phyloP scores from a whole-genome alignment of 2,329 filamentous ascomycete genomes.

The Dothistroma septosporum region DNA sequence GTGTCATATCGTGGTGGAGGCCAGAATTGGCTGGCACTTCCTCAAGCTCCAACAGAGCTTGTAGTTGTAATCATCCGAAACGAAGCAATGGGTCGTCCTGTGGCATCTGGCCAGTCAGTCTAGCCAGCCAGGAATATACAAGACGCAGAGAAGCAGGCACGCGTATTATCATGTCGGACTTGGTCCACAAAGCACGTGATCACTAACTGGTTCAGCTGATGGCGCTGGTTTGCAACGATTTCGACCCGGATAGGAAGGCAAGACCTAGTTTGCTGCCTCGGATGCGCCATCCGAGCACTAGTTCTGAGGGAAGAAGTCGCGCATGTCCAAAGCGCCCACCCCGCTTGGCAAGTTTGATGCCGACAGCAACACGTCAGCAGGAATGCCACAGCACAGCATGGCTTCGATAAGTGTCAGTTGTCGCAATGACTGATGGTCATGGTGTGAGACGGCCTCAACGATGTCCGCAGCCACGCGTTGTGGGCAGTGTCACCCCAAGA shows the following conservation, averaged over 20 bases:
- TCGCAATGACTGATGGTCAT: not conserved
- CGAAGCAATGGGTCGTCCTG: too few relatives aligned
- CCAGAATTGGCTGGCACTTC: too few relatives aligned
- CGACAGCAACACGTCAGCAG: not conserved
- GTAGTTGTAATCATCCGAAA: too few relatives aligned
- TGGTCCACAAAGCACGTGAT: not conserved
- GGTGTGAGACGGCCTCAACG: not conserved
- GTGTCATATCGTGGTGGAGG: too few relatives aligned
- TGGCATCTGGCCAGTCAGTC: too few relatives aligned
- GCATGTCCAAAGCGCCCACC: not conserved
- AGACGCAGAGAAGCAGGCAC: too few relatives aligned
- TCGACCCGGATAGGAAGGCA: constrained; percentile 3
- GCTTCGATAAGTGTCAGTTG: not conserved
- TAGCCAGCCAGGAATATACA: too few relatives aligned
- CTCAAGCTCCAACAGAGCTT: too few relatives aligned
- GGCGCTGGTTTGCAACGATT: not conserved
- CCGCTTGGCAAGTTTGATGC: not conserved
- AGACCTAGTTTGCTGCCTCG: not conserved
- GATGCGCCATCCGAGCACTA: not conserved
- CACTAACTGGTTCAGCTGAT: not conserved
- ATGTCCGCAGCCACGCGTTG: not conserved
- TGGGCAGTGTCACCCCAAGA: not conserved
- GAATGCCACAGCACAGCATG: not conserved
- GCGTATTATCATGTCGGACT: not conserved
- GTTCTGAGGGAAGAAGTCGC: too few relatives aligned